Percentiles rank a stretch among this genome's conserved stretches.
Evolutionary conservation across 2,329 filamentous ascomycete genomes (phyloP).

Genomic region (Tolypocladium sp.): DNA sequence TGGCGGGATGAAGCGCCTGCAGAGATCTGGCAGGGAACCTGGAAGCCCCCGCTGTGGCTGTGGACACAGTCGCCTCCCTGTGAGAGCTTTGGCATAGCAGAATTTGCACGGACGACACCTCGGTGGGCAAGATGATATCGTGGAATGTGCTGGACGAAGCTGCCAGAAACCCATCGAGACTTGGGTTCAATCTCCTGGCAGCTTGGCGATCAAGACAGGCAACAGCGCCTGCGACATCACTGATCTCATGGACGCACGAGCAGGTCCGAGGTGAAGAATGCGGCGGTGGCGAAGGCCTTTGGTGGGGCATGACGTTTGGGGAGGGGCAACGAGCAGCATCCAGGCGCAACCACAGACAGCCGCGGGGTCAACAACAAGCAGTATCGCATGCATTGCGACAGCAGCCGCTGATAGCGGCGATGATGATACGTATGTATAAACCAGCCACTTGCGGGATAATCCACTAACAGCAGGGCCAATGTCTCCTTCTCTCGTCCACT

Average conservation of each 20-base stretch:
- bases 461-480: background rate
- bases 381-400: background rate
- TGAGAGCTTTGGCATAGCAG: background rate
- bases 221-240: background rate
- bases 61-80: background rate
- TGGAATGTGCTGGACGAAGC: background rate
- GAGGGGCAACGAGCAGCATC: constrained; percentile 11
- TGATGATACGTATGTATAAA: background rate
- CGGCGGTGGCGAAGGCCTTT: constrained; percentile 15
- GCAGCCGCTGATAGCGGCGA: background rate
- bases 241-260: constrained; percentile 7
- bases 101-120: background rate
- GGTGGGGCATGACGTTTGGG: constrained; percentile 23
- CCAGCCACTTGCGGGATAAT: background rate
- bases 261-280: background rate
- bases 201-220: background rate
- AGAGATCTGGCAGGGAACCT: background rate
- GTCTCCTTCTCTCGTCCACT: background rate
- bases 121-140: background rate
- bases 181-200: background rate
- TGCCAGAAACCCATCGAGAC: background rate
- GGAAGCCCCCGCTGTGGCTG: background rate
- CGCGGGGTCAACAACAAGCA: background rate
- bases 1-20: background rate
- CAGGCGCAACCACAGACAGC: background rate